phyloP scores from a whole-genome alignment of 2,329 filamentous ascomycete genomes.

The Xylariomycetidae sp. region DNA sequence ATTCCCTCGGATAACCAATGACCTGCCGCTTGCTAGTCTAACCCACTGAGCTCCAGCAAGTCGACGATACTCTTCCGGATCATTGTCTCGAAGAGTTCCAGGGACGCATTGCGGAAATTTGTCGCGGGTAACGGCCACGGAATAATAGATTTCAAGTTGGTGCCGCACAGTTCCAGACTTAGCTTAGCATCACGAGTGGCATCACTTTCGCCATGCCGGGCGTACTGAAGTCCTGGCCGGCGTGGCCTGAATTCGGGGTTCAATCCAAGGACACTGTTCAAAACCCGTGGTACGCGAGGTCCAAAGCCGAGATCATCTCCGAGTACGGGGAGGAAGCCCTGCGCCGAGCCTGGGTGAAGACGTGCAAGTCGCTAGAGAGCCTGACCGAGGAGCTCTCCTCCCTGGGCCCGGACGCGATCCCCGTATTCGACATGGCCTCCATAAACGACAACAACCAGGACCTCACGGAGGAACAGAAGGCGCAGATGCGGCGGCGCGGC shows the following conservation, averaged over 20 bases:
- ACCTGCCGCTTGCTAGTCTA: too few species aligned
- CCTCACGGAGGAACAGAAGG: slow-evolving; percentile 14
- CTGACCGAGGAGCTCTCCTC: slow-evolving; percentile 32
- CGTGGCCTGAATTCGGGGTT: slow-evolving; percentile 17
- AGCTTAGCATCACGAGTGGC: too few species aligned
- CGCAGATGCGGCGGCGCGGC: slow-evolving; percentile 23
- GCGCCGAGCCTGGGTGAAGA: slow-evolving; percentile 31
- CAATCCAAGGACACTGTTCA: slow-evolving; percentile 7
- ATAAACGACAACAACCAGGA: slow-evolving; percentile 8
- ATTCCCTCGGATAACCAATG: too few species aligned
- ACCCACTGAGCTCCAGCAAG: too few species aligned
- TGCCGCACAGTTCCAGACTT: too few species aligned
- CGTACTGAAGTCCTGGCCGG: slow-evolving; percentile 16
- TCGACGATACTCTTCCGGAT: too few species aligned
- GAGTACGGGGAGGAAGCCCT: slow-evolving; percentile 32
- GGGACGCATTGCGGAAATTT: too few species aligned
- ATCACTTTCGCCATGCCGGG: slow-evolving; percentile 5
- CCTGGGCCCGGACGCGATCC: slow-evolving; percentile 29
- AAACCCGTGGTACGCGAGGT: slow-evolving; percentile 8
- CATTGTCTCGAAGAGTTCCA: too few species aligned
- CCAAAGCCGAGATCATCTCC: slow-evolving; percentile 27
- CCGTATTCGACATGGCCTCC: slow-evolving; percentile 22
- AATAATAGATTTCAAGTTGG: too few species aligned
- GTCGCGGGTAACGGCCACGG: too few species aligned
- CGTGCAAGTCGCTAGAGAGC: slow-evolving; percentile 30